Percentiles rank a stretch among this genome's conserved stretches.
Conservation (phyloP, 2,329 filamentous ascomycete genomes). For the Pseudopithomyces chartarum region DNA sequence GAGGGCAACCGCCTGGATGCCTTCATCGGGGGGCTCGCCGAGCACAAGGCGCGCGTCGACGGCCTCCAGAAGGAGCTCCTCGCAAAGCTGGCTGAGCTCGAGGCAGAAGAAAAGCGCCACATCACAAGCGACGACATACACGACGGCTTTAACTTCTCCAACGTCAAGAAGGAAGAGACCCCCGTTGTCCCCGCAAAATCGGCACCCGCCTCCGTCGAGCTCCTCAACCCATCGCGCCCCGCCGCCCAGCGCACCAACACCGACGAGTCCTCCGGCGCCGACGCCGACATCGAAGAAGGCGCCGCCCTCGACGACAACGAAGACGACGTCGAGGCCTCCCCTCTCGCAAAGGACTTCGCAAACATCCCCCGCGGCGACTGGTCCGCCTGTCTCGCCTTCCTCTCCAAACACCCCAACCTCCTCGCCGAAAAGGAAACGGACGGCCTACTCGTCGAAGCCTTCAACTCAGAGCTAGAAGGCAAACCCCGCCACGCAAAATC, state of each 20-base stretch:
- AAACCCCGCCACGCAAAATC: slow-evolving; percentile 78
- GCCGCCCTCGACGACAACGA: slow-evolving; percentile 56
- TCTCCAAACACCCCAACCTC: slow-evolving; percentile 77
- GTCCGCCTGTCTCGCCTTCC: slow-evolving; percentile 72
- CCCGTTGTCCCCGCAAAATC: slow-evolving; percentile 17
- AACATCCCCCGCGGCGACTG: slow-evolving; percentile 79
- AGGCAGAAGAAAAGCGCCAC: slow-evolving; percentile 83
- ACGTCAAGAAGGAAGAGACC: slow-evolving; percentile 59
- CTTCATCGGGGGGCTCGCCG: slow-evolving; percentile 78
- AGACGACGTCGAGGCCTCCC: slow-evolving; percentile 75
- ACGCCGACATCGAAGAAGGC: slow-evolving; percentile 65
- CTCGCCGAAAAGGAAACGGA: slow-evolving; percentile 87
- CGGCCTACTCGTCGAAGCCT: slow-evolving; percentile 86
- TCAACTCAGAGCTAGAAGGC: slow-evolving; percentile 81
- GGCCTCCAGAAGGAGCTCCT: slow-evolving; percentile 77
- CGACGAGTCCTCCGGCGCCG: slow-evolving; percentile 61
- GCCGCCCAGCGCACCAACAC: slow-evolving; percentile 45
- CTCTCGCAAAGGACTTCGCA: slow-evolving; percentile 79
- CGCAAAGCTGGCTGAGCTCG: slow-evolving; percentile 76
- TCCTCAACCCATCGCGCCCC: slow-evolving; percentile 70
- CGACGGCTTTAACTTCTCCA: slow-evolving; percentile 87
- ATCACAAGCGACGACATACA: slow-evolving; percentile 92
- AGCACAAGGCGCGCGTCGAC: slow-evolving; percentile 77
- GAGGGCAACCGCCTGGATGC: slow-evolving; percentile 68
- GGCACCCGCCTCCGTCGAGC: slow-evolving; percentile 58